Percentiles rank a stretch among this genome's conserved stretches.
These are phyloP conservation scores for Suhomyces ambrosiae DNA, from an alignment of 1,139 yeast genomes.

Conservation along the genomic window DNA sequence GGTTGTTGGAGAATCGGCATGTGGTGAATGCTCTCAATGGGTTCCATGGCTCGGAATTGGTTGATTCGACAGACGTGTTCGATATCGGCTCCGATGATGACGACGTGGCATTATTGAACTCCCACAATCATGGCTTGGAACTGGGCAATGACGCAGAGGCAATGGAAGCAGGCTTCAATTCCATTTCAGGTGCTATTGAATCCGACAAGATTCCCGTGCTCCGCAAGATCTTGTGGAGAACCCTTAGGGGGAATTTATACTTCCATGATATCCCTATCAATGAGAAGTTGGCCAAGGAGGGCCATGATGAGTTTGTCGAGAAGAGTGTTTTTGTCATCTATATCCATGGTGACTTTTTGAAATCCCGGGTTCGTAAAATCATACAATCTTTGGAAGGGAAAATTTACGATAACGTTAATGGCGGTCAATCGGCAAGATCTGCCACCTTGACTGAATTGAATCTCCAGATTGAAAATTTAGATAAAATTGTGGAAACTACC, in stretches of 20 bases:
- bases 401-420: conserved; percentile 64
- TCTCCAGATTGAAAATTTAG: conserved; percentile 47
- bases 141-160: conserved; percentile 23
- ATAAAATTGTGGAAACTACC: conserved; percentile 68
- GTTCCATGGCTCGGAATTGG: conserved; percentile 20
- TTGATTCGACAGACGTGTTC: conserved; percentile 6
- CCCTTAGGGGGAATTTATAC: conserved; percentile 55
- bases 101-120: conserved; percentile 36
- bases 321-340: conserved; percentile 82
- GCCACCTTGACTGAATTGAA: conserved; percentile 64
- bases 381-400: conserved; percentile 84
- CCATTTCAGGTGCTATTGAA: conserved; percentile 53
- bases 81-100: conserved; percentile 20
- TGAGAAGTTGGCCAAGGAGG: conserved; percentile 39
- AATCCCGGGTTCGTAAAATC: conserved; percentile 68
- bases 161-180: conserved; percentile 54
- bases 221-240: conserved; percentile 57
- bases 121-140: conserved; percentile 30
- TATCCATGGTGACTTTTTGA: conserved; percentile 80
- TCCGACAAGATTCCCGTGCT: conserved; percentile 47
- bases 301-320: conserved; percentile 49
- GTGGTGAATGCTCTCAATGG: conserved; percentile 22
- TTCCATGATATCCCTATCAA: conserved; percentile 52
- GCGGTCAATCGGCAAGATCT: conserved; percentile 51
- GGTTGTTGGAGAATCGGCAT: conserved; percentile 23